Evolutionary conservation across 305 asterid species (phyloP), one percentile per base, ranked within the genome.

Genomic region (Solanum hybrid): DNA sequence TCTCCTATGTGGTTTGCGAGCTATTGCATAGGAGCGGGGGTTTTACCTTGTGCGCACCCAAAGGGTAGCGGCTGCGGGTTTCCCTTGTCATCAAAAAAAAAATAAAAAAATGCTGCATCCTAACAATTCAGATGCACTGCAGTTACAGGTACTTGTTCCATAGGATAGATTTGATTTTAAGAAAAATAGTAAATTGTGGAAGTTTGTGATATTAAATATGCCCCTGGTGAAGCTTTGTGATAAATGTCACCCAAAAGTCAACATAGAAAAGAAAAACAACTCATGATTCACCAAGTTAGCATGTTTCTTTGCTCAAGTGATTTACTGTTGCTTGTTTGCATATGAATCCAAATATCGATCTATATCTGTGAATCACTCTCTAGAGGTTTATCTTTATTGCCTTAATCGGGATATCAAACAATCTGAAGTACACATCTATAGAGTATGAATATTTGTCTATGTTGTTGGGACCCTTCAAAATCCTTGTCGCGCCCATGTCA

Each of bases 381-480:
- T 29, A 35, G 15, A 35, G 81, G 2, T 86, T 42, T 56, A 36
- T 69, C 81, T 24, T 60, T 27, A 37, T 76, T 5, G 66, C 75
- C 42, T 87, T 76, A 79, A 84, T 78, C 10, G 3, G 51, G 85
- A 35, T 36, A 22, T 78, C 45, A 34, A 77, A 64, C n/a, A 75
- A 86, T 45, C 36, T 72, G 73, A 88, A 51, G 45, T 77, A 89
- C 24, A 45, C 66, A 66, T 88, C 35, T 45, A 71, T 92, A 93
- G 98, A 97, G 94, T 91, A 95, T 90, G 97, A 91, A 90, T 69
- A 90, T 97, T 82, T 97, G 96, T 17, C 78, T 72, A 12, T 27
- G 78, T 27, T 72, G 78, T 14, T 72, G 22, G 22, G 78, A 72
- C 35, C 10, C 78, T 27, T 27, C 78, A 72, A 72, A 72, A 27